Evolutionary conservation across 2,329 filamentous ascomycete genomes (phyloP).

Genomic region (Exophiala oligosperma): DNA sequence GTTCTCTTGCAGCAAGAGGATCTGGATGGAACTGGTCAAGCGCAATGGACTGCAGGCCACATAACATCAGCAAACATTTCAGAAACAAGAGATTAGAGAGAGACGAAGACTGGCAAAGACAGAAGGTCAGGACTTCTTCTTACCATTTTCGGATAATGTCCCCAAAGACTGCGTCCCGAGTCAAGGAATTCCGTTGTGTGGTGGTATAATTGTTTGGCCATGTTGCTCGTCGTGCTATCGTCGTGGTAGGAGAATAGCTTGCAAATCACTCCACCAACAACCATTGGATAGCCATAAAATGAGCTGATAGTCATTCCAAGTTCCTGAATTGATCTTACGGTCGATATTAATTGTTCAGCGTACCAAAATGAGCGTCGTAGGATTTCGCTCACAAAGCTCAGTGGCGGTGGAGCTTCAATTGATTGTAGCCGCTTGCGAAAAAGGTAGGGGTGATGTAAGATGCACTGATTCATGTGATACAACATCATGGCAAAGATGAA

Average conservation of each 20-base stretch:
- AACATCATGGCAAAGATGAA: constrained; percentile 36
- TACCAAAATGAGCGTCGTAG: constrained; percentile 34
- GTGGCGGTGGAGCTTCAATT: constrained; percentile 31
- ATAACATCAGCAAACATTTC: too few species aligned
- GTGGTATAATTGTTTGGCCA: constrained; percentile 7
- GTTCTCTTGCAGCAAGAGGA: too few species aligned
- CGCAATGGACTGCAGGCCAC: too few species aligned
- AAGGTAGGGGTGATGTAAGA: constrained; percentile 39
- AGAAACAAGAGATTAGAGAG: too few species aligned
- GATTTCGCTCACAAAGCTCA: constrained; percentile 33
- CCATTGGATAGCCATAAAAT: constrained; percentile 37
- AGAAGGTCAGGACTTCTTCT: too few species aligned
- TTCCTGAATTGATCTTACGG: constrained; percentile 29
- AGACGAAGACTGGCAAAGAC: too few species aligned
- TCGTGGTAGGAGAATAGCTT: constrained; percentile 13
- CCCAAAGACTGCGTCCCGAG: constrained; percentile 4
- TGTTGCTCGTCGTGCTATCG: constrained; percentile 6
- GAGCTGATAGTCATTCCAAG: constrained; percentile 31
- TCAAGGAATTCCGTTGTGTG: constrained; percentile 13
- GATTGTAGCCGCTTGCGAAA: constrained; percentile 32
- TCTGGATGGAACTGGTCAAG: too few species aligned
- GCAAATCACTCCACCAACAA: constrained; percentile 29
- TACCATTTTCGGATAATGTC: neutral
- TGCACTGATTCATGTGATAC: constrained; percentile 38
- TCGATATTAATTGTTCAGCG: constrained; percentile 32